Evolutionary conservation across 2,329 filamentous ascomycete genomes (phyloP).

Genomic region (Zymoseptoria brevis): DNA sequence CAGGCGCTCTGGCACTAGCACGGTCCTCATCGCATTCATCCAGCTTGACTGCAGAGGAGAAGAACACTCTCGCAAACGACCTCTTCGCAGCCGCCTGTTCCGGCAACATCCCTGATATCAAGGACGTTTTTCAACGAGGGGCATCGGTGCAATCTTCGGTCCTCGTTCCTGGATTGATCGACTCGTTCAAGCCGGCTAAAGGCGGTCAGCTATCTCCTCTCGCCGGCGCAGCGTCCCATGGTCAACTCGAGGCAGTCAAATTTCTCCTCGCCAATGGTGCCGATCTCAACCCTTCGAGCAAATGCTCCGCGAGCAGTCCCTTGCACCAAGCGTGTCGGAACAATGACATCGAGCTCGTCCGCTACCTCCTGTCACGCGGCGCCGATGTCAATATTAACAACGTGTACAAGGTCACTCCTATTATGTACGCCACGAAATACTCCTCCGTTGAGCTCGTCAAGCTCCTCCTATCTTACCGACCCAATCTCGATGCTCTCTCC

Average conservation of each 20-base stretch:
- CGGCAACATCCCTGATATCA: slow-evolving; percentile 24
- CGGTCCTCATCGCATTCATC: slow-evolving; percentile 9
- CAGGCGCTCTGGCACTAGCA: slow-evolving; percentile 10
- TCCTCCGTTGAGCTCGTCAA: slow-evolving; percentile 17
- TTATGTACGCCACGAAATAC: slow-evolving; percentile 30
- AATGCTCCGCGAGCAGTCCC: slow-evolving; percentile 23
- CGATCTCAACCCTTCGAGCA: slow-evolving; percentile 21
- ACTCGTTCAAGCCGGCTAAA: slow-evolving; percentile 29
- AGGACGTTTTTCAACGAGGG: slow-evolving; percentile 21
- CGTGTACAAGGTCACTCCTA: slow-evolving; percentile 24
- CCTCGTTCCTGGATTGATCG: slow-evolving; percentile 23
- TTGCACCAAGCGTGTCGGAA: slow-evolving; percentile 26
- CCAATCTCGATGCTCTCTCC: slow-evolving; percentile 19
- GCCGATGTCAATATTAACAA: slow-evolving; percentile 25
- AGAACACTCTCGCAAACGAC: slow-evolving; percentile 17
- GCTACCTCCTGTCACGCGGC: slow-evolving; percentile 21
- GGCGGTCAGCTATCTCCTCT: slow-evolving; percentile 25
- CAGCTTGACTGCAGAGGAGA: slow-evolving; percentile 15
- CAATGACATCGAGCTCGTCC: slow-evolving; percentile 22
- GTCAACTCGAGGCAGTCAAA: slow-evolving; percentile 22
- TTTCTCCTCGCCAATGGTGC: slow-evolving; percentile 25
- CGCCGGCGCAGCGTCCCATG: slow-evolving; percentile 25
- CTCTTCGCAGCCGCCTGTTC: slow-evolving; percentile 26
- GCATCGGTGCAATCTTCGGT: slow-evolving; percentile 23
- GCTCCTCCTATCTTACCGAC: slow-evolving; percentile 21